Evolutionary conservation across 441 rosid genomes (phyloP).

Genomic region (Erodium texanum): DNA sequence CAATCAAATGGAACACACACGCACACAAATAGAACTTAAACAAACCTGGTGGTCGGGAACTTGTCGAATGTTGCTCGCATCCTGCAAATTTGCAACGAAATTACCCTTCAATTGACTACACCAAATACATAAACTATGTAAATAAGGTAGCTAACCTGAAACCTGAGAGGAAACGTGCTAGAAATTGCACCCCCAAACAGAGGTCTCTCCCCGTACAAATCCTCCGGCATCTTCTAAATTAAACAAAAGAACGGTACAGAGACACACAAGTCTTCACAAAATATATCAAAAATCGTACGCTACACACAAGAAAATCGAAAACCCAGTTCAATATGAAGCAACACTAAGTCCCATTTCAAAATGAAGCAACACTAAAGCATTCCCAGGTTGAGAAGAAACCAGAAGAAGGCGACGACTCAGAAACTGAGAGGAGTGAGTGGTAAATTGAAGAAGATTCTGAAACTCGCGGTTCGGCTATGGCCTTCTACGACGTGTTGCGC

Average conservation of each 20-base stretch:
- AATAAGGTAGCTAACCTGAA: neutral
- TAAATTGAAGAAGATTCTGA: neutral
- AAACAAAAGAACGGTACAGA: no score
- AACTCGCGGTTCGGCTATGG: neutral
- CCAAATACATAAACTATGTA: neutral
- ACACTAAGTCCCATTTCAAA: no score
- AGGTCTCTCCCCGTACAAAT: neutral
- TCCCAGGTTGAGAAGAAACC: no score
- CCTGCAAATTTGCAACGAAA: neutral
- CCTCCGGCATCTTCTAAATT: neutral
- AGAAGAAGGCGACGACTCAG: no score
- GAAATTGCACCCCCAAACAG: neutral
- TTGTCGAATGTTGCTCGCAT: slow-evolving; percentile 60
- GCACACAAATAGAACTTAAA: neutral
- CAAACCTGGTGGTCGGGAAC: slow-evolving; percentile 53
- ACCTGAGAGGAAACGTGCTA: neutral
- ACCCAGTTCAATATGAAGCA: no score
- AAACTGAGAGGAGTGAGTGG: no score
- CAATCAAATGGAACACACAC: neutral
- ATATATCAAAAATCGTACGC: no score
- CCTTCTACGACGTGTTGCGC: neutral
- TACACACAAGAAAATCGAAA: no score
- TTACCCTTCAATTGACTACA: neutral
- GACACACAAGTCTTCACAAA: no score
- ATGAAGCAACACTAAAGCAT: no score